Base-by-base conservation (phyloP, 2,329 filamentous ascomycete species). In the Chrysoporthe austroafricana region DNA sequence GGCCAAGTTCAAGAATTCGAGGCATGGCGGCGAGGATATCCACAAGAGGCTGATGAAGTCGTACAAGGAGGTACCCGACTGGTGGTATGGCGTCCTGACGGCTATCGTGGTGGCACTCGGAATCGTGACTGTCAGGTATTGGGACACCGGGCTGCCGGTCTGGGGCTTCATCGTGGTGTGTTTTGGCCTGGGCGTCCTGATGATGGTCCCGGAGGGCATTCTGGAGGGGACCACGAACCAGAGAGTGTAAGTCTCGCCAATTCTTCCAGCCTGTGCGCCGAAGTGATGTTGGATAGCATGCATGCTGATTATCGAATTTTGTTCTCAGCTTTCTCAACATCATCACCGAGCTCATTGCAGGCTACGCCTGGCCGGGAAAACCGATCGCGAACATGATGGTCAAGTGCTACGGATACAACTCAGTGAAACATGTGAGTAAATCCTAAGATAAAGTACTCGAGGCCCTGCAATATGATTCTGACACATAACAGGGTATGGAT, bases 81-180 rank as follows among this genome's bases (percentile, higher is more conserved):
- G 79, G 78, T 81, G 79, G 79, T 81, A 80, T 61, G 74, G 59
- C 1, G 66, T 72, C 2, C 66, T 81, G 36, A 77, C 78, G 1
- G 50, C 77, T 1, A 52, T 77, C 1, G 71, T 78, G n/a, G 34
- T 79, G 8, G 79, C 72, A 1, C 64, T 80, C 2, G 76, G 77
- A 5, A 74, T 79, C 44, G 69, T 76, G 21, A 74, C 73, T 0
- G 69, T 71, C 0, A 64, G 71, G 34, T 72, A 72, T 14, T 76
- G 71, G 70, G 69, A 74, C 7, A 73, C 75, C 1, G 73, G 73
- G 14, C 69, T 76, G 7, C 73, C 75, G 0, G 74, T 73, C 71
- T 77, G 75, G 75, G 75, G 71, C 0, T 76, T 74, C 34, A 70
- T 76, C 57, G 70, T 76, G 32, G 73, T 71, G 9, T 71, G 74